A percentile compares a stretch with the other conserved stretches of the same genome.
Conservation (phyloP, 805 yeast species). For the Cyberlindnera euphorbiiphila region DNA sequence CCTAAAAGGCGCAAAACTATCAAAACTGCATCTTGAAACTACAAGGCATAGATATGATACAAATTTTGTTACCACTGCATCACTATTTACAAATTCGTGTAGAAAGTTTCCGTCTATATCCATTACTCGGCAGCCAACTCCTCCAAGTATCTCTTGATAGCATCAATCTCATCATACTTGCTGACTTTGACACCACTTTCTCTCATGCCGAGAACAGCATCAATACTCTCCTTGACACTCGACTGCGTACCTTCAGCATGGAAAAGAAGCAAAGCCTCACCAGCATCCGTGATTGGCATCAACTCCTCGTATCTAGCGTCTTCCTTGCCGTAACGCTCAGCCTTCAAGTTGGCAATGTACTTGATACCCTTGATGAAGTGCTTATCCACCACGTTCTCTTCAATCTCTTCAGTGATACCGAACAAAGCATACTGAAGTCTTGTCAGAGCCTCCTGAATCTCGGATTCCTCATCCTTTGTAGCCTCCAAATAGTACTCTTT, state of each 20-base stretch:
- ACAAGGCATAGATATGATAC: not conserved
- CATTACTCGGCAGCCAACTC: constrained; percentile 10
- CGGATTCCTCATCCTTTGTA: constrained; percentile 50
- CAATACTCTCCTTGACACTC: constrained; percentile 38
- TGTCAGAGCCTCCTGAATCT: constrained; percentile 62
- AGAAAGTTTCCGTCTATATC: not conserved
- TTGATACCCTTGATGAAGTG: constrained; percentile 64
- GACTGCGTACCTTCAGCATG: constrained; percentile 40
- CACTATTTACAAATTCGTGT: constrained; percentile 8
- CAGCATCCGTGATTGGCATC: constrained; percentile 26
- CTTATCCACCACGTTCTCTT: constrained; percentile 53
- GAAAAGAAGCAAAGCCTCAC: constrained; percentile 48
- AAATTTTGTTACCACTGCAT: not conserved
- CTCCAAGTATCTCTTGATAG: constrained; percentile 29
- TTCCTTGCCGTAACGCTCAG: constrained; percentile 44
- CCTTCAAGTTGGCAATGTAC: constrained; percentile 65
- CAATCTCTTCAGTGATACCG: constrained; percentile 73
- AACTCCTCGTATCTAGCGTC: constrained; percentile 36
- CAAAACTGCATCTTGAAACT: constrained; percentile 8
- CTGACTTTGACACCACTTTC: constrained; percentile 31
- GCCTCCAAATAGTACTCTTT: constrained; percentile 51
- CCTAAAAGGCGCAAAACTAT: constrained; percentile 26
- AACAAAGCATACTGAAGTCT: constrained; percentile 79
- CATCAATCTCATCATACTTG: constrained; percentile 33
- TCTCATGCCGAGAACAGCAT: constrained; percentile 45